These are phyloP conservation scores for Phlebiopsis gigantea DNA, from an alignment of 768 basidiomycete species.

Conservation along the genomic window DNA sequence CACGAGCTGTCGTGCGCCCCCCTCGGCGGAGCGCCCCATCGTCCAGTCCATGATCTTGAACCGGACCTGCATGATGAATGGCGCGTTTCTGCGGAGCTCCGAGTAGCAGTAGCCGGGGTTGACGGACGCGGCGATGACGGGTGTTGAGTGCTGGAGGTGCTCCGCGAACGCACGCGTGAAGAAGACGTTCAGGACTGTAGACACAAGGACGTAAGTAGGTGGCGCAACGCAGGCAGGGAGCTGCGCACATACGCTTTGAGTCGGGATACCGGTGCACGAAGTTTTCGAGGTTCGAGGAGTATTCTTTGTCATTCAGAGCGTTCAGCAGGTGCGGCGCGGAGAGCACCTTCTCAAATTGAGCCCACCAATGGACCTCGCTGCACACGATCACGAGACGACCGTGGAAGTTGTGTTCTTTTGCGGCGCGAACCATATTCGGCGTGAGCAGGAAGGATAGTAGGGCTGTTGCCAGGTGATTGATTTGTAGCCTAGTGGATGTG, in stretches of 20 bases:
- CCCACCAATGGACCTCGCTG: constrained; percentile 6
- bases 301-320: constrained; percentile 22
- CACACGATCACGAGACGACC: constrained; percentile 9
- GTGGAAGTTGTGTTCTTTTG: constrained; percentile 13
- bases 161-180: constrained; percentile 31
- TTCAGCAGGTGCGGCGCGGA: constrained; percentile 22
- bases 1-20: constrained; percentile 32
- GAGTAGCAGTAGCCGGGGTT: constrained; percentile 34
- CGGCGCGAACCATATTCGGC: constrained; percentile 36
- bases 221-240: neutral
- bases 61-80: neutral
- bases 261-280: constrained; percentile 8
- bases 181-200: constrained; percentile 28
- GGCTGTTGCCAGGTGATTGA: constrained; percentile 35
- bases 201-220: constrained; percentile 9
- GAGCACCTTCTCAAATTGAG: neutral
- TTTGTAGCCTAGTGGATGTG: constrained; percentile 34
- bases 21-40: constrained; percentile 28
- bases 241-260: neutral
- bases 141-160: constrained; percentile 23
- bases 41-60: constrained; percentile 14
- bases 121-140: constrained; percentile 27
- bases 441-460: constrained; percentile 37
- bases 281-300: constrained; percentile 21
- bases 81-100: constrained; percentile 22